Conservation (phyloP, 192 early-diverging fungal species). For the Fimicolochytrium jonesii region DNA sequence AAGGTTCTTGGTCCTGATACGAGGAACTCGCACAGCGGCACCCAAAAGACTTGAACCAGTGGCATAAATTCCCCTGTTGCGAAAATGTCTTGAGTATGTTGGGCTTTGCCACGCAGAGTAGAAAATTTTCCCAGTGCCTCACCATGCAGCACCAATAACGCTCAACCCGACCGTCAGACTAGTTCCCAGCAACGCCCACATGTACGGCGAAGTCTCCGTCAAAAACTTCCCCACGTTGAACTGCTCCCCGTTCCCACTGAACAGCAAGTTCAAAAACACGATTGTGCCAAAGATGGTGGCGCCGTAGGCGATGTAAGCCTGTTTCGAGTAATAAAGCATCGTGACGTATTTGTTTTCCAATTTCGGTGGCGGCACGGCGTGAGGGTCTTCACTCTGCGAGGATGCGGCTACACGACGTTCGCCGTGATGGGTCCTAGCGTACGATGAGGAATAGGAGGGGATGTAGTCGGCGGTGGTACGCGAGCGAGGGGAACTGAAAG, state of each 20-base stretch:
- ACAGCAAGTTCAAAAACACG: constrained; percentile 77
- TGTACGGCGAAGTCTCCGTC: constrained; percentile 72
- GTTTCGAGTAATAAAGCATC: constrained; percentile 37
- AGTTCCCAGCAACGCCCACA: constrained; percentile 85
- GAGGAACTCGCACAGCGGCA: constrained; percentile 81
- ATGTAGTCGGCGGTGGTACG: neutral
- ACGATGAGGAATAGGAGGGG: neutral
- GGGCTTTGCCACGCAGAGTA: no score
- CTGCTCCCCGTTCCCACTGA: constrained; percentile 82
- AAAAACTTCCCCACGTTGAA: constrained; percentile 86
- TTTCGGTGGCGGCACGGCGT: constrained; percentile 10
- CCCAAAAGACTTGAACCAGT: constrained; percentile 87
- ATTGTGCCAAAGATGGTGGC: constrained; percentile 31
- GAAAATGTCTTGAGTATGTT: no score
- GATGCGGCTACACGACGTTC: neutral
- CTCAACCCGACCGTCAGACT: constrained; percentile 80
- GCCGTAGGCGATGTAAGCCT: constrained; percentile 30
- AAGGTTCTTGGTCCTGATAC: constrained; percentile 95
- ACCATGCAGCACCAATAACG: constrained; percentile 94
- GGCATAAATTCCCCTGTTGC: constrained; percentile 95
- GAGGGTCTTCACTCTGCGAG: neutral
- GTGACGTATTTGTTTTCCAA: neutral
- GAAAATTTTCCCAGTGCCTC: no score
- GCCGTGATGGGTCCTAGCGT: neutral
- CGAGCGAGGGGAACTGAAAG: neutral